Base-by-base conservation (phyloP, 2,329 filamentous ascomycete species). In the Penicillium paneum region DNA sequence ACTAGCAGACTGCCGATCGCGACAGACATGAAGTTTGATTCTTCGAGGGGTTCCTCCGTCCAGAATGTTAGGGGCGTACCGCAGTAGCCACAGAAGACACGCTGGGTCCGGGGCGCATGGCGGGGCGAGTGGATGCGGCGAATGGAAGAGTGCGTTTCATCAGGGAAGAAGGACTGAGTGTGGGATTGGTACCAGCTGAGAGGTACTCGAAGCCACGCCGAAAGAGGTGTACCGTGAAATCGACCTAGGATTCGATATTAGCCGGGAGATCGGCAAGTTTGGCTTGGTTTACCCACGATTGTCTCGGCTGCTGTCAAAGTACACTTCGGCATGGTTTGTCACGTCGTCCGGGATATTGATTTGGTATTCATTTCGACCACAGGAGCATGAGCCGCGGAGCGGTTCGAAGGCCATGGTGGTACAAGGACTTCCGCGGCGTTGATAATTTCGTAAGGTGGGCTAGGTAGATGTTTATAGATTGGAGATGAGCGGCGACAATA, bases 1-100 rank as follows among this genome's bases (percentile, higher is more conserved):
- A 82, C 81, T 35, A 83, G 69, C 49, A 97, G 77, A 63, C 87
- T 93, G 5, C 90, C 90, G n/a, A 96, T 77, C 0, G 91, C 89
- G 54, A 96, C 78, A 55, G 85, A 86, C 75, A 97, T 91, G 68
- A 83, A 93, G 8, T 91, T 85, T 12, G 87, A 87, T 69, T 94
- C 89, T 48, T 79, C 79, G 0, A 73, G 76, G 0, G 89, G 88
- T 24, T 83, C 74, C 71, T 96, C 91, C 43, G 85, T 87, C 91
- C 91, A 96, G 64, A 87, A 90, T 0, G 87, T 88, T 50, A 97
- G 77, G 12, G 89, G 88, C 0, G 91, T 96, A 49, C 92, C 92
- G 71, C 92, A 96, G 76, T 89, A 95, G 24, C 92, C 92, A 74
- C 92, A 97, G 73, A 97, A 97, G 62, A 91, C 83, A 46, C 90